Base-by-base conservation (phyloP, 2,329 filamentous ascomycete genomes). In the Cordyceps farinosa region DNA sequence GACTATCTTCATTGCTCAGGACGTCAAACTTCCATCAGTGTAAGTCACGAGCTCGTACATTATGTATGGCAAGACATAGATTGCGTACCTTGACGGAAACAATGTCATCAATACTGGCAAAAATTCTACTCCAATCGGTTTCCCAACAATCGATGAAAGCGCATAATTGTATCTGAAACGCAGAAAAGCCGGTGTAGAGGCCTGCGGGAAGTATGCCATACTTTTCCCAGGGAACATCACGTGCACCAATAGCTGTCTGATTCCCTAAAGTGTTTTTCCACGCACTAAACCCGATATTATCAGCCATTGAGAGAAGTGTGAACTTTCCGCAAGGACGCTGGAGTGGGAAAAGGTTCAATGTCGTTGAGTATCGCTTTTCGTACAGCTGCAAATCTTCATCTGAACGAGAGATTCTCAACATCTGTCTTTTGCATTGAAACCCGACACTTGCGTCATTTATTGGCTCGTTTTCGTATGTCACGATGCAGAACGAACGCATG, bases 121-220 rank as follows among this genome's bases (percentile, higher is more conserved):
- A 51, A 5, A 57, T 61, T 45, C 56, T 42, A 15, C 57, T 38
- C 57, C 63, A 64, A 30, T 62, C 32, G 3, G 11, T 5, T 15
- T 64, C 51, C 17, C 48, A 51, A 3, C 8, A 6, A 27, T 51
- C 48, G 13, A 51, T 51, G 29, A 34, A 34, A 29, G 29, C 48
- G 30, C 48, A 51, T 1, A 51, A 9, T 15, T 51, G 48, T 11
- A 51, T 8, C 48, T 51, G 48, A 34, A 51, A 51, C 1, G 27
- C 48, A 32, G 48, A 51, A 2, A 51, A 32, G 27, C 48, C 48
- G 2, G 48, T 51, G 29, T 51, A 13, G 13, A 47, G 45, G 4
- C n/a, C 22, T 29, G 45, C 29, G 13, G 48, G 48, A 30, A 51
- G 11, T 51, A 50, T 30, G 22, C 47, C 47, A 4, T 29, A 50